These are phyloP conservation scores for Mucor saturninus DNA, from an alignment of 371 early-diverging fungal species.

Conservation along the genomic window DNA sequence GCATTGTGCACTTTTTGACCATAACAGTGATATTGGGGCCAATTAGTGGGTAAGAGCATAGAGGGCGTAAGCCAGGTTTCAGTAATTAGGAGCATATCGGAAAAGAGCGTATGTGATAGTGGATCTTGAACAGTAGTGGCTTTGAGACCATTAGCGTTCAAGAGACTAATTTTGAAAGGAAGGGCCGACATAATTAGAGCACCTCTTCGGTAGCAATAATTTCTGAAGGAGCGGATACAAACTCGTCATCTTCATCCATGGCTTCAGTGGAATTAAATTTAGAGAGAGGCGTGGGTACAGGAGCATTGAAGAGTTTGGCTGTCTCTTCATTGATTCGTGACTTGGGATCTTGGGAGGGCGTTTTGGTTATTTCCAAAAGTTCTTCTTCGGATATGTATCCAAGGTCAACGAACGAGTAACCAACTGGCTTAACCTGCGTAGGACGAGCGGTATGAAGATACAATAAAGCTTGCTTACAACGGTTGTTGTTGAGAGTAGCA, in stretches of 20 bases:
- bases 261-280: too few species aligned
- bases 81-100: too few species aligned
- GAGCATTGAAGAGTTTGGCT: too few species aligned
- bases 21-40: conserved; percentile 18
- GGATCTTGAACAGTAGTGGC: background rate
- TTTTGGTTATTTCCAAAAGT: background rate
- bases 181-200: too few species aligned
- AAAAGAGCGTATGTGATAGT: background rate
- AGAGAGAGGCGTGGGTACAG: too few species aligned
- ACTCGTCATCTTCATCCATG: too few species aligned
- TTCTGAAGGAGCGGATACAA: too few species aligned
- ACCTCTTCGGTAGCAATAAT: too few species aligned
- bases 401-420: background rate
- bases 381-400: background rate
- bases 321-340: too few species aligned
- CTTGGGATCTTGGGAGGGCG: too few species aligned
- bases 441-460: background rate
- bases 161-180: background rate
- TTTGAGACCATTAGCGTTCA: conserved; percentile 6
- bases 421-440: background rate
- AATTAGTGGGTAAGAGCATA: conserved; percentile 2
- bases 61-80: conserved; percentile 6
- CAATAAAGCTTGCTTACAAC: background rate
- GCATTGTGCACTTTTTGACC: background rate
- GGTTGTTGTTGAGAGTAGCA: background rate